A percentile compares a stretch with the other conserved stretches of the same genome.
Evolutionary conservation across 306 rosid genomes (phyloP).

Genomic region (Vachellia collinsii): DNA sequence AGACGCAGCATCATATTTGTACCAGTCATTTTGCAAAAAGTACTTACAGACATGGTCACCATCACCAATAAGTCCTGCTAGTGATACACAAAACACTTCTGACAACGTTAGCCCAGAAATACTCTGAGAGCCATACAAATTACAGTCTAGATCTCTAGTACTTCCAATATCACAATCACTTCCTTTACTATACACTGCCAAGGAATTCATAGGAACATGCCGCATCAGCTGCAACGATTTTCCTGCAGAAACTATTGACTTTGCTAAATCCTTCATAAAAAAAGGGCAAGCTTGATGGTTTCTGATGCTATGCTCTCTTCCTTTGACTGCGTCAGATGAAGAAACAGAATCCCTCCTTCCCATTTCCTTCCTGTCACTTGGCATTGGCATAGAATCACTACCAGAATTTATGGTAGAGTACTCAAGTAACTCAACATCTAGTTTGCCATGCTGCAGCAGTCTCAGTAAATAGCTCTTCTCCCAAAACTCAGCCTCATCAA

Average conservation of each 20-base stretch:
- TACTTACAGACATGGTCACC: constrained; percentile 75
- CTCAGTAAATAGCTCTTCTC: constrained; percentile 89
- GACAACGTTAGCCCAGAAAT: constrained; percentile 75
- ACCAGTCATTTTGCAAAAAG: constrained; percentile 62
- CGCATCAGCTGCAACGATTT: constrained; percentile 92
- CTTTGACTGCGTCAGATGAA: constrained; percentile 50
- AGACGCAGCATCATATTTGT: constrained; percentile 35
- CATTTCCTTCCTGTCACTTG: constrained; percentile 54
- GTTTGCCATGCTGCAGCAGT: constrained; percentile 47
- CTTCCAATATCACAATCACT: constrained; percentile 54
- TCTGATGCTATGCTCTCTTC: constrained; percentile 53
- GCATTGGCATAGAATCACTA: constrained; percentile 37
- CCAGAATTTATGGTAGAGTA: constrained; percentile 36
- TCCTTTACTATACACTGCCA: constrained; percentile 50
- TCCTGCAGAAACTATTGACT: constrained; percentile 87
- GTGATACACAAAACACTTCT: constrained; percentile 79
- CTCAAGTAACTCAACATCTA: constrained; percentile 36
- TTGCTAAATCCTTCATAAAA: constrained; percentile 78
- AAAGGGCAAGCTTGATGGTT: constrained; percentile 70
- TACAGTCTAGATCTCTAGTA: constrained; percentile 42
- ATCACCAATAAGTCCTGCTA: constrained; percentile 83
- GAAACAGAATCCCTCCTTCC: constrained; percentile 56
- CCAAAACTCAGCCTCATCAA: constrained; percentile 90
- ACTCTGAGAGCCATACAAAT: constrained; percentile 52
- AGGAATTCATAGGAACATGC: constrained; percentile 55